Evolutionary conservation across 192 early-diverging fungal species (phyloP).

Genomic region (Entomortierella lignicola): DNA sequence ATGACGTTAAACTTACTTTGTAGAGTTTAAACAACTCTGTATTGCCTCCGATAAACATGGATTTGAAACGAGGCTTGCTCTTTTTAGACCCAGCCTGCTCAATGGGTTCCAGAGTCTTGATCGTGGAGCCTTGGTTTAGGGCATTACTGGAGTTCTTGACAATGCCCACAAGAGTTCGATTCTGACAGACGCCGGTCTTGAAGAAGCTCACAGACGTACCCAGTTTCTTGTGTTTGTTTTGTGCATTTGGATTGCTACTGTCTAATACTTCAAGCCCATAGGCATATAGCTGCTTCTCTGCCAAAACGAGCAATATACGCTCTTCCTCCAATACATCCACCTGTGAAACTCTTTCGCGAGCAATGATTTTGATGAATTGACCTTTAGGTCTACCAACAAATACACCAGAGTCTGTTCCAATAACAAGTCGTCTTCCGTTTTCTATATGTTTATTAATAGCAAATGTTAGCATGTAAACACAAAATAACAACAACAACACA

Average conservation of each 20-base stretch:
- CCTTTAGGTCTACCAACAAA: conserved; percentile 72
- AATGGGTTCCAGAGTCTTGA: conserved; percentile 58
- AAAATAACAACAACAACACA: too few species aligned
- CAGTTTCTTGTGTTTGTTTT: conserved; percentile 56
- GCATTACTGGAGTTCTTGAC: conserved; percentile 54
- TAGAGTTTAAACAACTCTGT: conserved; percentile 64
- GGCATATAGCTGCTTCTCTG: conserved; percentile 78
- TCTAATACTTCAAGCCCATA: conserved; percentile 85
- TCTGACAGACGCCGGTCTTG: conserved; percentile 55
- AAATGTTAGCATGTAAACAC: too few species aligned
- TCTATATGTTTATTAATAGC: conserved; percentile 57
- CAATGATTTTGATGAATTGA: conserved; percentile 65
- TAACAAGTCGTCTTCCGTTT: conserved; percentile 71
- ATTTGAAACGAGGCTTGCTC: conserved; percentile 42
- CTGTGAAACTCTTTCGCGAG: conserved; percentile 84
- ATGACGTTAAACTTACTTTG: conserved; percentile 55
- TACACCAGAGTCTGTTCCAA: conserved; percentile 90
- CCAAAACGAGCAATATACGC: conserved; percentile 82
- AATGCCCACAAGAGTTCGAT: conserved; percentile 48
- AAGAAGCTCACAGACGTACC: conserved; percentile 69
- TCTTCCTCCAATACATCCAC: conserved; percentile 88
- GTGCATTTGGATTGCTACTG: conserved; percentile 66
- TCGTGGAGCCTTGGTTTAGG: conserved; percentile 45
- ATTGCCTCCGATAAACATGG: conserved; percentile 40
- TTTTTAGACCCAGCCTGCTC: conserved; percentile 53